Evolutionary conservation across 164 flowering plant genomes (phyloP), one percentile per base, ranked within the genome.

Genomic region (Chimonanthus praecox): DNA sequence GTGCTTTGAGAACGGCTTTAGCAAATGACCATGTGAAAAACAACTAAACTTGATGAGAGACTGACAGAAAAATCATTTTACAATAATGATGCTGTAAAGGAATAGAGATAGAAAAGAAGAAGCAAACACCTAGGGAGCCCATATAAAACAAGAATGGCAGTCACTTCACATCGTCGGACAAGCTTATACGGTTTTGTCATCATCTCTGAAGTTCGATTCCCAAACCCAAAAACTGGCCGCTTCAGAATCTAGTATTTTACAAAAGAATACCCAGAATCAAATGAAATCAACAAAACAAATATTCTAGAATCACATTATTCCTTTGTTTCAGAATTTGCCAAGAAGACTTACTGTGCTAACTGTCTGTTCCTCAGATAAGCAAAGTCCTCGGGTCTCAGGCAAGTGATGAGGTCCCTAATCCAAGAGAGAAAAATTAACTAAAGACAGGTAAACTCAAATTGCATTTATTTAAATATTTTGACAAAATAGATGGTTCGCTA

Each of bases 51-150:
- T 58, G 4, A 33, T 10, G 11, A n/a, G 61, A 58, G 61, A 58
- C 11, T 10, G 11, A 5, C 61, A 58, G 16, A 6, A n/a, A 58
- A 58, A 33, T 33, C 33, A 33, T 33, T 33, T 33, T n/a, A 8
- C 11, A 58, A 10, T 58, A 58, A 8, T 10, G 10, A n/a, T 58
- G 61, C 11, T 13, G 3, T n/a, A 58, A 58, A n/a, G 60, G 47
- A 13, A 46, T 0, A 47, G 13, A 11, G 11, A 49, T 8, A 43
- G n/a, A 21, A 71, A 69, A 1, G 54, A 68, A 6, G 20, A 67
- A 54, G 45, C 72, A 2, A 46, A 20, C 85, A 95, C 99, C 99
- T 96, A n/a, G 99, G 99, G n/a, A 96, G 98, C 70, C 99, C 98
- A 82, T 85, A 94, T 67, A 96, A 83, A 76, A 96, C 84, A 67